These are phyloP conservation scores for Goffeauzyma gilvescens DNA, from an alignment of 768 basidiomycete species.

Conservation along the genomic window DNA sequence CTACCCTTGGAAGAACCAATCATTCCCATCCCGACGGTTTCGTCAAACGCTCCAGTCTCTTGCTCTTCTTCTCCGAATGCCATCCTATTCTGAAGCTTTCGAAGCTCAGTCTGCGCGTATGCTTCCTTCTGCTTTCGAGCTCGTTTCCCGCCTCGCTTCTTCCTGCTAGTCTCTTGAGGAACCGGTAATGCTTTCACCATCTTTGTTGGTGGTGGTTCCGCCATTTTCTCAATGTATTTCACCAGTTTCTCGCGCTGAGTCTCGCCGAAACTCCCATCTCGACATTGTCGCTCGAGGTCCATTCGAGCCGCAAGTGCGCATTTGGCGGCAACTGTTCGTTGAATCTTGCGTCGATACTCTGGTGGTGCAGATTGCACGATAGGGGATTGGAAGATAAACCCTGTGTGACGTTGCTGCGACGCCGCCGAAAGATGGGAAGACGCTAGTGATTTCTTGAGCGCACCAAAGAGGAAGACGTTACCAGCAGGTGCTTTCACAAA, in stretches of 20 bases:
- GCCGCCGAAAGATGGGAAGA: constrained; percentile 58
- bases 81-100: constrained; percentile 94
- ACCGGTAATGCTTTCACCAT: constrained; percentile 81
- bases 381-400: constrained; percentile 89
- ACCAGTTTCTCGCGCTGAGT: constrained; percentile 72
- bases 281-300: constrained; percentile 66
- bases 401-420: constrained; percentile 76
- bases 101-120: constrained; percentile 85
- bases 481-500: constrained; percentile 87
- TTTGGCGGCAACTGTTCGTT: constrained; percentile 85
- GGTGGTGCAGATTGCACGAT: constrained; percentile 65
- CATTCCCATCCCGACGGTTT: constrained; percentile 97
- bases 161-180: constrained; percentile 87
- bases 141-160: constrained; percentile 76
- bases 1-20: constrained; percentile 72
- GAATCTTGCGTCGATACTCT: constrained; percentile 78
- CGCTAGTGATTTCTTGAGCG: constrained; percentile 74
- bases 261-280: constrained; percentile 60
- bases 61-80: constrained; percentile 85
- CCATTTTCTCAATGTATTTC: constrained; percentile 71
- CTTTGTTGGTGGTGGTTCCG: constrained; percentile 85
- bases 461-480: constrained; percentile 87
- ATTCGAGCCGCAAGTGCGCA: constrained; percentile 74
- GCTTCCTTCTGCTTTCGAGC: constrained; percentile 98
- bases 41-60: constrained; percentile 88